Evolutionary conservation across 495 filamentous ascomycete species (phyloP), one percentile per base, ranked within the genome.

Genomic region (Bryoglossum gracile): DNA sequence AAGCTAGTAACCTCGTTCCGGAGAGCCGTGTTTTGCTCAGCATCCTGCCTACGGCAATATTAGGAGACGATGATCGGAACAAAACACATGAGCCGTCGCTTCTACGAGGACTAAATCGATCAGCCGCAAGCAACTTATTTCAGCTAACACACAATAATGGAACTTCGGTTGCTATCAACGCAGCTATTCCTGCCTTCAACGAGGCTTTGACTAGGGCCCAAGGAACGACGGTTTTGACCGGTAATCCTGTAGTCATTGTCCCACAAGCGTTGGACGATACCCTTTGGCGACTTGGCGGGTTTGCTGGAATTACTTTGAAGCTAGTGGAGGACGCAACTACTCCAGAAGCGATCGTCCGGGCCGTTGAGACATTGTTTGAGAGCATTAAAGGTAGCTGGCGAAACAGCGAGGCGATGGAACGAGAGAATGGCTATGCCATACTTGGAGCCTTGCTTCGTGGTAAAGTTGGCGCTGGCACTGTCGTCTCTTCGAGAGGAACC

Each of bases 401-500:
- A 55, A 97, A 96, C 54, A 97, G 94, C 57, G 92, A 98, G 65
- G 90, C 91, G 40, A 94, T 98, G 88, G 92, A 98, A 65, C 81
- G 81, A 60, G 90, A 94, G 46, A 94, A 89, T 58, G 92, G 90
- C 9, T 98, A 94, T 62, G 83, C 85, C 11, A 84, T 96, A n/a
- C 70, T 97, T 25, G 86, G 83, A 38, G 75, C 77, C 46, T 63
- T 94, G 13, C 63, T 96, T 8, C 80, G 86, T 19, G 80, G 83
- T 22, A 95, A 94, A 62, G 67, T 95, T 3, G 80, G 79, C 10
- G 71, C 71, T 65, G 70, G 51, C 57, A 70, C 60, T 49, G 66
- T 48, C 21, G 65, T 62, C 9, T 54, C 61, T 52, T 63, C 65
- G 47, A 68, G 74, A 61, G 51, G 43, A 60, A 42, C 48, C 57